These are phyloP conservation scores for Hanseniaspora guilliermondii DNA, from an alignment of 805 yeast genomes.

Conservation along the genomic window DNA sequence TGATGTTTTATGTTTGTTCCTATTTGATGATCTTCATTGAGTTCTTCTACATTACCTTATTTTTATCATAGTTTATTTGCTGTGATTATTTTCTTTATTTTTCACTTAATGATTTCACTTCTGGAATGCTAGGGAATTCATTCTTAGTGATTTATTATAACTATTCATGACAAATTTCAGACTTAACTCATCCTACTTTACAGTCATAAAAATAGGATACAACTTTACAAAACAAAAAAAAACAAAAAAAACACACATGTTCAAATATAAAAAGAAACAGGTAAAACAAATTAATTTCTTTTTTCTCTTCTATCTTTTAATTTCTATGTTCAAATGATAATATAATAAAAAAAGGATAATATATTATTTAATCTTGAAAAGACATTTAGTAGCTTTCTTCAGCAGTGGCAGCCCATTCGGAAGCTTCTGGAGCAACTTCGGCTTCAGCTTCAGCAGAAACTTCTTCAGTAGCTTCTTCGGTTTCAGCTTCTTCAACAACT, in stretches of 20 bases:
- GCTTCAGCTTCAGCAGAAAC: constrained; percentile 39
- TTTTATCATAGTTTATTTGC: background rate
- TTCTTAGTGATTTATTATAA: no score
- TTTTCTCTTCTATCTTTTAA: background rate
- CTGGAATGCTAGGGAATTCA: no score
- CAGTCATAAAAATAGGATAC: no score
- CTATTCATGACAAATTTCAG: no score
- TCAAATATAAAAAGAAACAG: no score
- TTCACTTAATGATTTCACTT: no score
- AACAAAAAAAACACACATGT: no score
- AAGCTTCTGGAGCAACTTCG: constrained; percentile 14
- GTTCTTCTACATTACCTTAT: background rate
- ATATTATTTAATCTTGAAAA: background rate
- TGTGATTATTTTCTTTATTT: background rate
- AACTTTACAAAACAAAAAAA: background rate
- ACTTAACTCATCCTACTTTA: no score
- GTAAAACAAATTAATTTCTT: background rate
- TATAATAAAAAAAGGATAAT: constrained; percentile 1
- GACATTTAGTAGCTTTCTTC: constrained; percentile 13
- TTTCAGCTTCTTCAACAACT: constrained; percentile 53
- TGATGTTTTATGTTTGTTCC: no score
- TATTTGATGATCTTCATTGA: background rate
- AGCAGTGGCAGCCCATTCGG: constrained; percentile 13
- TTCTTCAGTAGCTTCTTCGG: constrained; percentile 69
- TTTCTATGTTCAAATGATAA: background rate